Conservation (phyloP, 768 basidiomycete genomes). For the Royoungia palumana region DNA sequence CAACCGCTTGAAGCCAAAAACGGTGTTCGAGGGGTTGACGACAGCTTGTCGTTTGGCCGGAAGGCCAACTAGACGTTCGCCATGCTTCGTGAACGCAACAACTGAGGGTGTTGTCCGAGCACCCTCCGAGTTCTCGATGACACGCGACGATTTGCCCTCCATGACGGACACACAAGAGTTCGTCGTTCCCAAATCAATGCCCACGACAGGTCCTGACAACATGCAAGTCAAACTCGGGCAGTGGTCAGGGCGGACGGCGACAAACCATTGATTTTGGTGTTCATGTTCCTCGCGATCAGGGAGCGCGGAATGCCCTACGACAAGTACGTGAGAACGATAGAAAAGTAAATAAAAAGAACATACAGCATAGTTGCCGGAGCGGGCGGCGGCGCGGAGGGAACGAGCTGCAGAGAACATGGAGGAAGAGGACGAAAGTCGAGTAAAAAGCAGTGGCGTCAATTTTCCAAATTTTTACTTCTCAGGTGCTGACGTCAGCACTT, state of each 20-base stretch:
- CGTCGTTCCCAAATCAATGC: conserved; percentile 95
- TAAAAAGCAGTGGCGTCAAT: conserved; percentile 32
- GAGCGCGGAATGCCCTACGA: conserved; percentile 63
- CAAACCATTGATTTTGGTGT: conserved; percentile 87
- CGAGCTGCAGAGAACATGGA: conserved; percentile 73
- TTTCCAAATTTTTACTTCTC: conserved; percentile 42
- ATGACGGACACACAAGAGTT: conserved; percentile 92
- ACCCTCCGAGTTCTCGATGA: conserved; percentile 98
- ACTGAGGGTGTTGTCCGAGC: conserved; percentile 97
- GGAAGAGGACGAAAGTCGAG: conserved; percentile 42
- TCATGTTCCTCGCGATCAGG: conserved; percentile 87
- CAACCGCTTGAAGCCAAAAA: conserved; percentile 91
- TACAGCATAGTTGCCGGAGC: conserved; percentile 64
- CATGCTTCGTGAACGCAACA: conserved; percentile 98
- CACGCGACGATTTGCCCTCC: conserved; percentile 93
- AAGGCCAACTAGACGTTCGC: conserved; percentile 92
- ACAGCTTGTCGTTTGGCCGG: conserved; percentile 98
- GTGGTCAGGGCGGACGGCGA: background rate
- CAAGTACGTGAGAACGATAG: conserved; percentile 1
- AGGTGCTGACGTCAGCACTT: conserved; percentile 28
- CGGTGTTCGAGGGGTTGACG: conserved; percentile 91
- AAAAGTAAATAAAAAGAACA: conserved; percentile 16
- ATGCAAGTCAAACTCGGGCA: background rate
- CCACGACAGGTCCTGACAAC: conserved; percentile 74
- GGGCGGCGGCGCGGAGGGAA: conserved; percentile 58